Evolutionary conservation across 345 rosid species (phyloP).

Genomic region (Melastoma malabathricum): DNA sequence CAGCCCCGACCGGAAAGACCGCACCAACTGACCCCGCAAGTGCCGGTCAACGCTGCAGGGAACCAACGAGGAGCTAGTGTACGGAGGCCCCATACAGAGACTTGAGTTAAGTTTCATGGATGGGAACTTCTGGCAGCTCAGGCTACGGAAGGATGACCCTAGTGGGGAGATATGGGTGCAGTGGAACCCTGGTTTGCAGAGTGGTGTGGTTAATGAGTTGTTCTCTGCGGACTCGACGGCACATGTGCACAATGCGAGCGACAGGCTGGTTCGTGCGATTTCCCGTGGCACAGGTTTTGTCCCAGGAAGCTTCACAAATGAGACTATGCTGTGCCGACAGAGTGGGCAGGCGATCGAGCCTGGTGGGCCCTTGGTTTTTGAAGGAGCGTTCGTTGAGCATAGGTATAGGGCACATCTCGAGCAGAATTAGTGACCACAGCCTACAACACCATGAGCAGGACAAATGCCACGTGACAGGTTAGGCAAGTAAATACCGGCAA

Average conservation of each 20-base stretch:
- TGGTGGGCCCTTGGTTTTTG: conserved; percentile 24
- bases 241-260: conserved; percentile 51
- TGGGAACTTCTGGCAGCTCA: conserved; percentile 51
- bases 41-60: conserved; percentile 17
- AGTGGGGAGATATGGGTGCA: conserved; percentile 33
- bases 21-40: conserved; percentile 16
- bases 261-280: conserved; percentile 45
- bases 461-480: too few relatives aligned
- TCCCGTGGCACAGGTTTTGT: conserved; percentile 18
- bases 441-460: conserved; percentile 14
- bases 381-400: conserved; percentile 39
- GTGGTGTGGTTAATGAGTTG: conserved; percentile 30
- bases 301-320: conserved; percentile 46
- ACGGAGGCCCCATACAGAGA: conserved; percentile 46
- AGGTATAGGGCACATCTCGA: conserved; percentile 66
- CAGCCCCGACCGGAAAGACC: conserved; percentile 32
- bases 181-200: conserved; percentile 44
- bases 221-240: conserved; percentile 34
- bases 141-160: conserved; percentile 42
- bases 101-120: conserved; percentile 31
- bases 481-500: too few relatives aligned
- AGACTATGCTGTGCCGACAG: conserved; percentile 62
- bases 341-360: conserved; percentile 85
- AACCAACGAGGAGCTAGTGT: conserved; percentile 25
- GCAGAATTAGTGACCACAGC: conserved; percentile 74